Conservation (phyloP, 371 early-diverging fungal genomes). For the Mortierella sp. region DNA sequence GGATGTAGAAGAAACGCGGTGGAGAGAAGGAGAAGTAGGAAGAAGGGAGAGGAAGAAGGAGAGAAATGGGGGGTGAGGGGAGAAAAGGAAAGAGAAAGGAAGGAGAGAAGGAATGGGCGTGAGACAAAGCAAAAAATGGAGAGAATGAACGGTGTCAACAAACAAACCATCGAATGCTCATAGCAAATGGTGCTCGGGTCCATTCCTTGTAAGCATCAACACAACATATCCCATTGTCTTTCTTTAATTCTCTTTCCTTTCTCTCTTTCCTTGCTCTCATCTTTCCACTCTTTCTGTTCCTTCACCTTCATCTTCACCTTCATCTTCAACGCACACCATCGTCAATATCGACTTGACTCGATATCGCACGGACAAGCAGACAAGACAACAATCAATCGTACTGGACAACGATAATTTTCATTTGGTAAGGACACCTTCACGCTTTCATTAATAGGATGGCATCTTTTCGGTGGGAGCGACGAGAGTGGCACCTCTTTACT, state of each 20-base stretch:
- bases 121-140: neutral
- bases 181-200: neutral
- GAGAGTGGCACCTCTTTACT: too few relatives aligned
- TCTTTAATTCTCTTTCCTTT: constrained; percentile 1
- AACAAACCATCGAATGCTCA: neutral
- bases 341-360: neutral
- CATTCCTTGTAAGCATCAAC: neutral
- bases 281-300: neutral
- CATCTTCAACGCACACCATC: neutral
- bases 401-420: neutral
- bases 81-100: neutral
- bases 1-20: neutral
- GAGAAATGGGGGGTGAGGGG: neutral
- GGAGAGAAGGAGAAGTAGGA: too few relatives aligned
- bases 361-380: neutral
- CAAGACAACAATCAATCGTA: neutral
- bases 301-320: neutral
- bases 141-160: neutral
- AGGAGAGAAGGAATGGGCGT: neutral
- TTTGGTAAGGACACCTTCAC: neutral
- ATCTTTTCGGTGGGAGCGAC: too few relatives aligned
- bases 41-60: too few relatives aligned
- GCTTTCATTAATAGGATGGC: too few relatives aligned
- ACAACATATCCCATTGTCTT: too few relatives aligned
- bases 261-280: neutral